Conservation (phyloP, 306 rosid species). For the Rubus parviflorus region DNA sequence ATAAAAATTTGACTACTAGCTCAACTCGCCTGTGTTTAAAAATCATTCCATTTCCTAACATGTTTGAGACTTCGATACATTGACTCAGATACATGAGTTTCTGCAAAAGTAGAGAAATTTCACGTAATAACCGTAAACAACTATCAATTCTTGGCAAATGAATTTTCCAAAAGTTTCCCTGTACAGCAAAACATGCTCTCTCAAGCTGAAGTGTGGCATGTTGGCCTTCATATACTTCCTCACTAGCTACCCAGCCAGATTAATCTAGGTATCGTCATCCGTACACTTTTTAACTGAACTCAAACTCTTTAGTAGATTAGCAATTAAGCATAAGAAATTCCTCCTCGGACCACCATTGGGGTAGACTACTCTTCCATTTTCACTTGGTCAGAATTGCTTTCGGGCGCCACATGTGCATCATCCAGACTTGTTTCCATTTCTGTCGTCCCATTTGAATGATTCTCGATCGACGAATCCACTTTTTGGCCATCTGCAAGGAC, state of each 20-base stretch:
- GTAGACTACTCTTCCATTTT: constrained; percentile 27
- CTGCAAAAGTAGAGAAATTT: too few relatives aligned
- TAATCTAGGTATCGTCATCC: too few relatives aligned
- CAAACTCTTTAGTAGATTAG: background rate
- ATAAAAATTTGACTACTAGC: too few relatives aligned
- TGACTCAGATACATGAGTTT: too few relatives aligned
- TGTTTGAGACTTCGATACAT: background rate
- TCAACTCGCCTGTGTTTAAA: too few relatives aligned
- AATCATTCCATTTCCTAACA: too few relatives aligned
- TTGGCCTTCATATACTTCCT: background rate
- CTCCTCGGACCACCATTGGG: background rate
- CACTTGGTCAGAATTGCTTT: constrained; percentile 18
- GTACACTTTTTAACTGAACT: background rate
- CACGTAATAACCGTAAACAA: background rate
- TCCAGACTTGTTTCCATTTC: constrained; percentile 5
- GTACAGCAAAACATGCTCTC: background rate
- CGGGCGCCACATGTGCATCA: constrained; percentile 20
- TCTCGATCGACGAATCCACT: constrained; percentile 4
- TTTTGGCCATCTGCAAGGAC: constrained; percentile 21
- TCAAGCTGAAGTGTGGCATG: background rate
- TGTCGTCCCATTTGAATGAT: constrained; percentile 15
- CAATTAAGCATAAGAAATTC: background rate
- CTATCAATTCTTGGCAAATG: background rate
- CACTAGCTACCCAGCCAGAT: background rate
- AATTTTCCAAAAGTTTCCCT: background rate